Conservation (phyloP, 352 stramenopile genomes). For the Phytophthora melonis region DNA sequence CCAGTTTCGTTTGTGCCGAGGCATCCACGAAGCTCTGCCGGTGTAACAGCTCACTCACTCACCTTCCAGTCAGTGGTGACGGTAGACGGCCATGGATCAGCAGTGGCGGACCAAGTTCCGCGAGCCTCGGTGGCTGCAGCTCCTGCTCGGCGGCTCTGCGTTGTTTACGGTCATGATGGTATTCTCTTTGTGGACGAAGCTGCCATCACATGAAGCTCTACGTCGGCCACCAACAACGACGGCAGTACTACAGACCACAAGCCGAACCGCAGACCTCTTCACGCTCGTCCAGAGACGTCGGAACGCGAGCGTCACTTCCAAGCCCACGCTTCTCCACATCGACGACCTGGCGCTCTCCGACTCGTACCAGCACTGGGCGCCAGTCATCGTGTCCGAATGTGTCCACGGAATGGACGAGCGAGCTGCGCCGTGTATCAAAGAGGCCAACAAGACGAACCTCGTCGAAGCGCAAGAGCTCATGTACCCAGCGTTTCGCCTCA, state of each 20-base stretch:
- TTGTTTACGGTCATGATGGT: conserved; percentile 23
- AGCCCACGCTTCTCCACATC: conserved; percentile 25
- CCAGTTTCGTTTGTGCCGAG: not conserved
- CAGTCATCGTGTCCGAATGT: conserved; percentile 38
- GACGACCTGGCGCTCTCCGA: conserved; percentile 33
- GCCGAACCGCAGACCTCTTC: conserved; percentile 7
- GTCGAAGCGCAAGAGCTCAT: conserved; percentile 40
- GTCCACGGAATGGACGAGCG: conserved; percentile 35
- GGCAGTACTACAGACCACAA: not conserved
- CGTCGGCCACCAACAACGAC: conserved; percentile 8
- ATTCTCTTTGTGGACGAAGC: conserved; percentile 23
- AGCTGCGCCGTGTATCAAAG: conserved; percentile 36
- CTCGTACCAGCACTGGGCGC: conserved; percentile 34
- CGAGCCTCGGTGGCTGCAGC: conserved; percentile 15
- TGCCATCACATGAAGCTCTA: conserved; percentile 16
- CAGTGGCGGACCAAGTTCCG: conserved; percentile 2
- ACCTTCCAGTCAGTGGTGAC: not conserved
- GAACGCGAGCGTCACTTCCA: conserved; percentile 1
- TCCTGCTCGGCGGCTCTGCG: conserved; percentile 16
- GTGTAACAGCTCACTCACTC: too few relatives aligned
- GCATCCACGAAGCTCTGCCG: not conserved
- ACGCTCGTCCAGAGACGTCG: conserved; percentile 19
- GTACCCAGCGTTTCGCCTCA: conserved; percentile 36
- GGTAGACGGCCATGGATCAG: not conserved
- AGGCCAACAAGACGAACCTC: conserved; percentile 28